A percentile compares a stretch with the other conserved stretches of the same genome.
These are phyloP conservation scores for Paspalum notatum DNA, from an alignment of 176 grass and related monocot genomes.

Conservation along the genomic window DNA sequence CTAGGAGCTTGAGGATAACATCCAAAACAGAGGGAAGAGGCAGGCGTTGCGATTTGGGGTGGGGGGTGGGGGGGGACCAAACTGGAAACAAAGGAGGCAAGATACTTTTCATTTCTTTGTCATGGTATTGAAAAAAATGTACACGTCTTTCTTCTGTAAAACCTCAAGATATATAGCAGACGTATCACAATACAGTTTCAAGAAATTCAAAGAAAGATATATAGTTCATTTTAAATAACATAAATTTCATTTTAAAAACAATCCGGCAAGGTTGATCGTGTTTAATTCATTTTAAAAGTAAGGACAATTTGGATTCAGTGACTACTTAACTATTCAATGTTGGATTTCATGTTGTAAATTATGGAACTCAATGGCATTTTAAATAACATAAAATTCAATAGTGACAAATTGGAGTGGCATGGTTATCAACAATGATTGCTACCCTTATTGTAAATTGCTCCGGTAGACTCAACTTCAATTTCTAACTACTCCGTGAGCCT, in stretches of 20 bases:
- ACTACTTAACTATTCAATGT: too few relatives aligned
- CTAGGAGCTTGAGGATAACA: background rate
- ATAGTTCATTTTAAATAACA: too few relatives aligned
- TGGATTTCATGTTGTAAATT: too few relatives aligned
- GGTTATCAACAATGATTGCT: background rate
- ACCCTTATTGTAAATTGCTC: background rate
- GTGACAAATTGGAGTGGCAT: too few relatives aligned
- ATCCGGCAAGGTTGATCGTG: too few relatives aligned
- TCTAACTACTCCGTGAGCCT: background rate
- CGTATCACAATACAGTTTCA: background rate
- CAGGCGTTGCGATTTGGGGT: background rate
- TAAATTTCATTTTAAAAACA: too few relatives aligned
- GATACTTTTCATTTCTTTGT: background rate
- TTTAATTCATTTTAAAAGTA: too few relatives aligned
- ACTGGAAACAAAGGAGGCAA: constrained; percentile 10
- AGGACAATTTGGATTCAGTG: too few relatives aligned
- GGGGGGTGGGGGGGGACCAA: constrained; percentile 17
- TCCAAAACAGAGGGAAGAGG: background rate
- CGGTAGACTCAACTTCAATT: background rate
- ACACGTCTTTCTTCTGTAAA: background rate
- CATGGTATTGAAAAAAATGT: background rate
- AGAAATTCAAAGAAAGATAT: background rate
- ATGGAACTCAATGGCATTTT: too few relatives aligned
- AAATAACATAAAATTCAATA: too few relatives aligned
- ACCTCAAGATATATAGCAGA: background rate